phyloP scores from a whole-genome alignment of 2,329 filamentous ascomycete species.

The Elsinoe batatas region DNA sequence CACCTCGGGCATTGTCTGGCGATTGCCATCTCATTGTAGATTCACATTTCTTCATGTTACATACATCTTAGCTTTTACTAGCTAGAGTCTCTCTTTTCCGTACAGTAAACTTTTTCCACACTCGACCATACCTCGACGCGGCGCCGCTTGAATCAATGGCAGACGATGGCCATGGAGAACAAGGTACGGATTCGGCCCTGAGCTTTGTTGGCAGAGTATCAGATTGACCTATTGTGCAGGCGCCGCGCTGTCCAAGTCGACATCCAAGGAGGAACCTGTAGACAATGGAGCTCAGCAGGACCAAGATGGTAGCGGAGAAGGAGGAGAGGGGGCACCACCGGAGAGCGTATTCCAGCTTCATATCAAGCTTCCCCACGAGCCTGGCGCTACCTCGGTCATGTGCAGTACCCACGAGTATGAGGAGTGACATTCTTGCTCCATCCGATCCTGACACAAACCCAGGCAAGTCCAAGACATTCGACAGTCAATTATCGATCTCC shows the following conservation, averaged over 20 bases:
- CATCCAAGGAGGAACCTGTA: background rate
- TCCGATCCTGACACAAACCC: conserved; percentile 41
- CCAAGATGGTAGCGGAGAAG: conserved; percentile 6
- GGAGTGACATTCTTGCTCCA: conserved; percentile 15
- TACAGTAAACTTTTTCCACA: background rate
- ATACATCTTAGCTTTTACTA: background rate
- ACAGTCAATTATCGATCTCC: conserved; percentile 89
- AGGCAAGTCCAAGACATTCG: conserved; percentile 97
- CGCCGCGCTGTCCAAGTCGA: conserved; percentile 1
- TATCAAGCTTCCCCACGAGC: conserved; percentile 71
- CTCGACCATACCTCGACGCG: background rate
- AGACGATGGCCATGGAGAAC: conserved; percentile 11
- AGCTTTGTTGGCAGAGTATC: background rate
- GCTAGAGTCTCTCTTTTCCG: conserved; percentile 4
- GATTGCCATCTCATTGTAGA: background rate
- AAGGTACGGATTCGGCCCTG: background rate
- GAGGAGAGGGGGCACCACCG: background rate
- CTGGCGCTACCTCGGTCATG: conserved; percentile 76
- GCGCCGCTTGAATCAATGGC: conserved; percentile 11
- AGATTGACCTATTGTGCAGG: background rate
- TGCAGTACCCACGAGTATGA: conserved; percentile 35
- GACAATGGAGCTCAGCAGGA: conserved; percentile 4
- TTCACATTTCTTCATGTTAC: background rate
- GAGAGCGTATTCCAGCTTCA: conserved; percentile 55
- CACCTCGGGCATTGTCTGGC: background rate